Conservation (phyloP, 768 basidiomycete genomes). For the Auricularia cornea region DNA sequence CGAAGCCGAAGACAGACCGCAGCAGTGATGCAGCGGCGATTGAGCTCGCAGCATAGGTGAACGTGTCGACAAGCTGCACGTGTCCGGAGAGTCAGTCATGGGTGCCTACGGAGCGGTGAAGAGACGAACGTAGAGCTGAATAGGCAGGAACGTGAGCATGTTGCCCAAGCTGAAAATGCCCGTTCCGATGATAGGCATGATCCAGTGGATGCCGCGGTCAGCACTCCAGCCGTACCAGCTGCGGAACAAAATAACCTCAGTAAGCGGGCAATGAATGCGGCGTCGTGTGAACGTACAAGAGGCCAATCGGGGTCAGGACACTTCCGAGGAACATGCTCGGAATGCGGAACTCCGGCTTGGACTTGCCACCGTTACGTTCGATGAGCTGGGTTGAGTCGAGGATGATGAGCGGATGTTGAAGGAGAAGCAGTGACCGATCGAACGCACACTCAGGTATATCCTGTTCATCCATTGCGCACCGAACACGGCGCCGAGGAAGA, state of each 20-base stretch:
- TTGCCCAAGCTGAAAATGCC: background rate
- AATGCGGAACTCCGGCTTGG: slow-evolving; percentile 69
- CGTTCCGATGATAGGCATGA: slow-evolving; percentile 58
- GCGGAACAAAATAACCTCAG: too few species aligned
- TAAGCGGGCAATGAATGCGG: background rate
- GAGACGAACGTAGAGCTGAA: background rate
- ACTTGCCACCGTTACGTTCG: slow-evolving; percentile 41
- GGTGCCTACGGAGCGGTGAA: too few species aligned
- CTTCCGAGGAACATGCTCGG: slow-evolving; percentile 61
- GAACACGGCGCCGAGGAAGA: slow-evolving; percentile 22
- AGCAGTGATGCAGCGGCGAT: slow-evolving; percentile 54
- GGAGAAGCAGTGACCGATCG: too few species aligned
- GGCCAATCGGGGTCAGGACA: slow-evolving; percentile 42
- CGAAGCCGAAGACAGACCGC: slow-evolving; percentile 55
- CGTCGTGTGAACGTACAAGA: background rate
- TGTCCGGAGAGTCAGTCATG: background rate
- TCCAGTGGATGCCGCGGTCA: slow-evolving; percentile 56
- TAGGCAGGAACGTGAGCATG: background rate
- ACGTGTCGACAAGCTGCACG: slow-evolving; percentile 58
- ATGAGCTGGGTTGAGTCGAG: slow-evolving; percentile 12
- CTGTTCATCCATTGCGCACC: slow-evolving; percentile 24
- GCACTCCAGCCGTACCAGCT: slow-evolving; percentile 68
- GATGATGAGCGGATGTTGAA: background rate
- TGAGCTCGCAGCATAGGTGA: slow-evolving; percentile 60
- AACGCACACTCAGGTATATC: background rate